Percentiles rank a stretch among this genome's conserved stretches.
These are phyloP conservation scores for Dimocarpus longan DNA, from an alignment of 345 rosid species.

Conservation along the genomic window DNA sequence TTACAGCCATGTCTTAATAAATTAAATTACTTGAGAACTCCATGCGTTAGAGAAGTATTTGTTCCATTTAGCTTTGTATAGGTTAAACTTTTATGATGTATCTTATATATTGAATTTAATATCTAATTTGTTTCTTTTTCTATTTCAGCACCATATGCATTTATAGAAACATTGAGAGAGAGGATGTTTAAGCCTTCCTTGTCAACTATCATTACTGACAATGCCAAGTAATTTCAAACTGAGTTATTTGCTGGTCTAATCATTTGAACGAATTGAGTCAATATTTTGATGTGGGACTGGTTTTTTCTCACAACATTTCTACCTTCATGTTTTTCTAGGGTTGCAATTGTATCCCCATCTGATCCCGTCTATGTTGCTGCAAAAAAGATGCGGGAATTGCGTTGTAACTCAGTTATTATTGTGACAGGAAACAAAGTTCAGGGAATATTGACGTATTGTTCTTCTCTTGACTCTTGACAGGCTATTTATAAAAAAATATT, in stretches of 20 bases:
- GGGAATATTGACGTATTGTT: constrained; percentile 85
- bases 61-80: background rate
- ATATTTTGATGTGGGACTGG: background rate
- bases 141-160: constrained; percentile 72
- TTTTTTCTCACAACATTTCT: constrained; percentile 24
- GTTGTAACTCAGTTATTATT: constrained; percentile 77
- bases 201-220: constrained; percentile 80
- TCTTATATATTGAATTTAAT: constrained; percentile 1
- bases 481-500: constrained; percentile 7
- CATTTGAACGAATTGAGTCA: constrained; percentile 5
- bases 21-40: background rate
- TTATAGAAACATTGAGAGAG: constrained; percentile 92
- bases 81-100: background rate
- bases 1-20: background rate
- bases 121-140: constrained; percentile 4
- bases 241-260: background rate
- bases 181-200: constrained; percentile 95
- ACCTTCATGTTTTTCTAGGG: constrained; percentile 39
- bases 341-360: constrained; percentile 72
- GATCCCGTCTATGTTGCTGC: constrained; percentile 95
- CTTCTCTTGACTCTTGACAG: constrained; percentile 25
- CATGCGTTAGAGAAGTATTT: background rate
- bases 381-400: constrained; percentile 77
- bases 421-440: constrained; percentile 63
- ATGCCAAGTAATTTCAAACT: constrained; percentile 48